Evolutionary conservation across 1,284 basidiomycete genomes (phyloP), one percentile per base, ranked within the genome.

Genomic region (Tylopilus sp.): DNA sequence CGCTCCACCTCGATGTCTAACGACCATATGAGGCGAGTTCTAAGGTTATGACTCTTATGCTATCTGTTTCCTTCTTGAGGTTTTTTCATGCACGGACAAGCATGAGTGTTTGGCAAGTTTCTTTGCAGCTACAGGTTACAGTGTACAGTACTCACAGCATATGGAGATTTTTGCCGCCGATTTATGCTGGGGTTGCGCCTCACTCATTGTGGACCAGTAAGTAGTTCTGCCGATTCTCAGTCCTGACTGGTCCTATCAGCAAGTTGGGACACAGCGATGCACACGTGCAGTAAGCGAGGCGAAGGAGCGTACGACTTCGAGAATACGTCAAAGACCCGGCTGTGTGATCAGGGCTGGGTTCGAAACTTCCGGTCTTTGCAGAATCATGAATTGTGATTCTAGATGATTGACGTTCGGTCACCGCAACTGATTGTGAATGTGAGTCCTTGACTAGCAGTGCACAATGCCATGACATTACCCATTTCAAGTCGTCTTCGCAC

Each of bases 81-180:
- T 52, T 48, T 61, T 50, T 61, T 50, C 43, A 48, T 48, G 30
- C 48, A 57, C 38, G 61, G 49, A 59, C 54, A 49, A 39, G 48
- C 36, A 45, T 29, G 49, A 44, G 25, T 51, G 46, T 53, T 49
- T 50, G 39, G 42, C 33, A 35, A 41, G 44, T 29, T 49, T 49
- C 37, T 46, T 52, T 38, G 34, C 34, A 29, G 50, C 36, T 46
- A 52, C 33, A 42, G 38, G 44, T 30, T 34, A 44, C 55, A 53
- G 44, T 68, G 61, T 68, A 64, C 41, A 68, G 51, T 67, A 67
- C 40, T 49, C 54, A 67, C 38, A 41, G 44, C 46, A 48, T 47
- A 48, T 54, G 62, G 40, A 30, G 30, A 46, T n/a, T 30, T 48
- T 58, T 44, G 12, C 21, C 39, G 48, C 4, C 10, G 7, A 28